Evolutionary conservation across 108 stramenopile genomes (phyloP).

Genomic region (Epithemia pelagica): DNA sequence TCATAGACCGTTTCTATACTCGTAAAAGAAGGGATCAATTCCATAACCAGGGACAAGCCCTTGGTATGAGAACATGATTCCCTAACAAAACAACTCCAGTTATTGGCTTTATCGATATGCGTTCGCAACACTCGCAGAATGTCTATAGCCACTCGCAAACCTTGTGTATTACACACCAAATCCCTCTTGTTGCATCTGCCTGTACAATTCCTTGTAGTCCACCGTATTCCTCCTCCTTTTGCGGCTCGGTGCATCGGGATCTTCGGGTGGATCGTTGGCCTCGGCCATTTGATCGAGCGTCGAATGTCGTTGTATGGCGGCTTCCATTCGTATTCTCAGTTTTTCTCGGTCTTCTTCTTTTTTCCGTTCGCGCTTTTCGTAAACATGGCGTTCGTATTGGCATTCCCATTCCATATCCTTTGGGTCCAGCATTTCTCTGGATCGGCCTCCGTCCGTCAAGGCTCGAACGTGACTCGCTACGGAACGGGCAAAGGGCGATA

Average conservation of each 20-base stretch:
- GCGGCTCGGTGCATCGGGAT: conserved; percentile 40
- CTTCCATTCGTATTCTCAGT: conserved; percentile 21
- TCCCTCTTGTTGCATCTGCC: conserved; percentile 80
- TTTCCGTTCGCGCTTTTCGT: conserved; percentile 81
- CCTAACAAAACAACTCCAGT: no score
- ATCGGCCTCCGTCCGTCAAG: conserved; percentile 74
- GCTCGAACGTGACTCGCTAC: conserved; percentile 85
- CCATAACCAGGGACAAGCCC: no score
- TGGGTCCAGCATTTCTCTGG: conserved; percentile 63
- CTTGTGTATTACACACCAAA: no score
- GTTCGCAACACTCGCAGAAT: no score
- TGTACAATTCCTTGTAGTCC: conserved; percentile 76
- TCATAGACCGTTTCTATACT: no score
- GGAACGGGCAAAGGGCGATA: conserved; percentile 82
- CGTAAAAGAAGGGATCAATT: no score
- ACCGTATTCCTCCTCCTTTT: conserved; percentile 74
- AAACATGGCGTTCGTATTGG: conserved; percentile 72
- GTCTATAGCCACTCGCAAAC: no score
- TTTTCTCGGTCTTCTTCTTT: conserved; percentile 72
- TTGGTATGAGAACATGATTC: no score
- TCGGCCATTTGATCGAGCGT: conserved; percentile 27
- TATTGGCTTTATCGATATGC: no score
- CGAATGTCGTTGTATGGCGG: conserved; percentile 11
- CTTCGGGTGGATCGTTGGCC: conserved; percentile 25
- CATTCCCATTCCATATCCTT: conserved; percentile 81